Evolutionary conservation across 2,329 filamentous ascomycete species (phyloP), one percentile per base, ranked within the genome.

Genomic region (Mycosphaerella sp.): DNA sequence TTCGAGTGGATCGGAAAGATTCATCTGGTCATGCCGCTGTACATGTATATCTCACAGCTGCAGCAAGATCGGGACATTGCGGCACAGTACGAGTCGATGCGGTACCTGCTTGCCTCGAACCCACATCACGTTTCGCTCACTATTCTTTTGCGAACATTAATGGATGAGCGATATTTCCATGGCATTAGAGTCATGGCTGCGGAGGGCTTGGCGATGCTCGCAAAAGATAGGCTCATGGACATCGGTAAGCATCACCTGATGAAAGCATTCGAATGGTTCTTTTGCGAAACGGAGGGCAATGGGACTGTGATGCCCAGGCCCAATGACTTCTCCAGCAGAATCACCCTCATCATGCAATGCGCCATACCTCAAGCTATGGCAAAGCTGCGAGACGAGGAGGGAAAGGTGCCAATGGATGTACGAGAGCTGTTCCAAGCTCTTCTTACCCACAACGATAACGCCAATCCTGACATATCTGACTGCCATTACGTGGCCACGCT

Each of bases 41-140:
- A 97, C 75, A 98, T 98, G 94, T 96, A 93, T 67, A 82, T 95
- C 52, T 96, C 93, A 17, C 93, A 98, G 68, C 76, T 98, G 56
- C 93, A 98, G 68, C 93, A 98, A 69, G 93, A 98, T 70, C 80
- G 91, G 62, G 94, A 98, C 67, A 88, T 98, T 52, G 88, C 95
- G 57, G 94, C 94, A n/a, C 82, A 86, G 62, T 73, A 82, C 47
- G 80, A 84, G 67, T 63, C 61, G 14, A 64, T 68, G 59, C 55
- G 60, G 18, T 65, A 62, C 43, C 55, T 68, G 14, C 50, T 62
- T 13, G 58, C 59, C 25, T 59, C 62, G 10, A 71, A 81, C 41
- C 79, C 87, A 17, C 87, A 91, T 68, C 83, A 85, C 6, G 80
- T 97, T 37, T 86, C 90, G 27, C 90, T 94, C 0, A 94, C 89